phyloP scores from a whole-genome alignment of 164 flowering plant species.

The Euptelea pleiosperma region DNA sequence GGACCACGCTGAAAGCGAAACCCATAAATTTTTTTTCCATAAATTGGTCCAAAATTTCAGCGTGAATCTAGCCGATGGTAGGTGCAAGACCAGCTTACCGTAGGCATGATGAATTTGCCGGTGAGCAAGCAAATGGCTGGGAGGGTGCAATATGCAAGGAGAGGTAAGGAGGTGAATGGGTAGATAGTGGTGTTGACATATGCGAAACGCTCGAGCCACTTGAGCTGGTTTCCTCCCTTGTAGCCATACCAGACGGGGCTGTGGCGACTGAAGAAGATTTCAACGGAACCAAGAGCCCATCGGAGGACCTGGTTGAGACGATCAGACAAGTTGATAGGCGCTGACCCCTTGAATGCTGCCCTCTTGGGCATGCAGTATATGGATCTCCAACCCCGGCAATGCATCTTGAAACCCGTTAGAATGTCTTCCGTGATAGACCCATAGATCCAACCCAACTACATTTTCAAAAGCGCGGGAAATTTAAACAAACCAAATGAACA shows the following conservation, averaged over 20 bases:
- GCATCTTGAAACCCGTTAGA: conserved; percentile 91
- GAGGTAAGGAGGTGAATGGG: conserved; percentile 82
- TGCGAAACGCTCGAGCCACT: conserved; percentile 81
- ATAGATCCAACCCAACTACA: conserved; percentile 93
- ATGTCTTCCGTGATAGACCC: no score
- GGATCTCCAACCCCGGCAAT: conserved; percentile 97
- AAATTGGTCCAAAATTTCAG: no score
- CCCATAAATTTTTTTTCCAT: no score
- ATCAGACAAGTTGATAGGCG: no score
- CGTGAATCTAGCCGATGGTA: no score
- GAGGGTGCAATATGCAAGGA: conserved; percentile 80
- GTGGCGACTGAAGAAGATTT: conserved; percentile 87
- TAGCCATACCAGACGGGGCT: conserved; percentile 79
- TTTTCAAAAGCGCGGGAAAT: no score
- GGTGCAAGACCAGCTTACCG: no score
- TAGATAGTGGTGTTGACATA: conserved; percentile 87
- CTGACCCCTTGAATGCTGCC: conserved; percentile 87
- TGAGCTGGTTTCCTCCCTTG: conserved; percentile 81
- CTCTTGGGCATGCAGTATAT: conserved; percentile 86
- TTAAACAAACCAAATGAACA: background rate
- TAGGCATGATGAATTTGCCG: conserved; percentile 89
- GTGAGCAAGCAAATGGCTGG: conserved; percentile 94
- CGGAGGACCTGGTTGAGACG: conserved; percentile 93
- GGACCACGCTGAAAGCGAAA: no score
- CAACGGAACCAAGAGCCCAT: conserved; percentile 95